A percentile compares a stretch with the other conserved stretches of the same genome.
Evolutionary conservation across 345 rosid genomes (phyloP).

Genomic region (Populus alba): DNA sequence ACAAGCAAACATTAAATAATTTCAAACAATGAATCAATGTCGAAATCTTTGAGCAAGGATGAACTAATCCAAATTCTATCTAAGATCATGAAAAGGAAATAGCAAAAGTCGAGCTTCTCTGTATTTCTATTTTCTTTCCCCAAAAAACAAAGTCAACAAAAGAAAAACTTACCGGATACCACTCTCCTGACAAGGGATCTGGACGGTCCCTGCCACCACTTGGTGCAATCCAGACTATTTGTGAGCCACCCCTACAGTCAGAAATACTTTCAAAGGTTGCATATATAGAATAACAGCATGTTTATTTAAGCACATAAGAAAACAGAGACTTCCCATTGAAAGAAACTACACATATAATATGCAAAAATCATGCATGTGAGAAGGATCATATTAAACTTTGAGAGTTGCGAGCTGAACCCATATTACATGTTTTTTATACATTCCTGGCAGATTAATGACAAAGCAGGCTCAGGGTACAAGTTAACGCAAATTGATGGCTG

Average conservation of each 20-base stretch:
- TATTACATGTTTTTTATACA: too few relatives aligned
- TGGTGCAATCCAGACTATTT: conserved; percentile 90
- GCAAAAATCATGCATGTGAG: neutral
- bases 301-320: conserved; percentile 4
- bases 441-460: too few relatives aligned
- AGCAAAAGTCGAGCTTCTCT: neutral
- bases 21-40: neutral
- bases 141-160: neutral
- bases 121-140: neutral
- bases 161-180: conserved; percentile 68
- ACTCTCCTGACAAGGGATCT: conserved; percentile 70
- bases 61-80: neutral
- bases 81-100: neutral
- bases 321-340: neutral
- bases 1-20: neutral
- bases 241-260: conserved; percentile 70
- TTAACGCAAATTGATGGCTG: too few relatives aligned
- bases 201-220: conserved; percentile 99
- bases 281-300: neutral
- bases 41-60: neutral
- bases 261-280: conserved; percentile 12
- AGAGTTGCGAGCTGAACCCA: too few relatives aligned
- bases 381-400: neutral
- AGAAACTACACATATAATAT: neutral
- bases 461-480: too few relatives aligned